Conservation (phyloP, 2,329 filamentous ascomycete species). For the Fusarium compactum region DNA sequence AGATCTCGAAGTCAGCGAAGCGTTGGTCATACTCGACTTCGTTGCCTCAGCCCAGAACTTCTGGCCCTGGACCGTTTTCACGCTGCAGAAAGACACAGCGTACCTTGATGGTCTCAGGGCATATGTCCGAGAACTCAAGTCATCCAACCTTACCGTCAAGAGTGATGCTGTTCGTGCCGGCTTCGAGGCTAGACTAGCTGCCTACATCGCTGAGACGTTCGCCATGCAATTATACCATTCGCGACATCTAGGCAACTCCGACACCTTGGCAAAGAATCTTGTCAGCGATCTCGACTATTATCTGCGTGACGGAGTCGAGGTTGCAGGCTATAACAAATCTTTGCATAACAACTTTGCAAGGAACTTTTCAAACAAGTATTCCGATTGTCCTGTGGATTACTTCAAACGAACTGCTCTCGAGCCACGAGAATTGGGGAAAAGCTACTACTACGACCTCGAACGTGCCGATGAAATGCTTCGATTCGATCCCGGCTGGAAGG, state of each 20-base stretch:
- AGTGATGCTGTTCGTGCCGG: constrained; percentile 68
- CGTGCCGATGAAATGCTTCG: constrained; percentile 80
- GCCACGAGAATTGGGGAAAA: constrained; percentile 73
- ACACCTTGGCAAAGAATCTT: constrained; percentile 75
- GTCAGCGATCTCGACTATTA: constrained; percentile 83
- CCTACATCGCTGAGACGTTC: constrained; percentile 86
- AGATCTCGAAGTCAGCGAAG: constrained; percentile 72
- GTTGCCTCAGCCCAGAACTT: constrained; percentile 90
- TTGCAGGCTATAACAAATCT: constrained; percentile 88
- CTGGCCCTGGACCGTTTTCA: constrained; percentile 94
- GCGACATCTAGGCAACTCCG: constrained; percentile 77
- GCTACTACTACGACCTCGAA: constrained; percentile 87
- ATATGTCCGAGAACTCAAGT: constrained; percentile 72
- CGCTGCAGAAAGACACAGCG: constrained; percentile 76
- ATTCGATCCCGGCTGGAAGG: constrained; percentile 83
- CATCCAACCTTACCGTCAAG: constrained; percentile 65
- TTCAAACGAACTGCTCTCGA: constrained; percentile 82
- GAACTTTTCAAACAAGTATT: constrained; percentile 85
- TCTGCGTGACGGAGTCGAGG: constrained; percentile 79
- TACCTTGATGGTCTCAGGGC: constrained; percentile 80
- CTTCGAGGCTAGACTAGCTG: constrained; percentile 77
- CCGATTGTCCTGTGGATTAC: constrained; percentile 77
- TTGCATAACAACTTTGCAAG: constrained; percentile 86
- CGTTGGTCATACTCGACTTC: constrained; percentile 85
- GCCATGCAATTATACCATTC: constrained; percentile 91